These are phyloP conservation scores for Eleusine indica DNA, from an alignment of 176 grass and related monocot species.

Conservation along the genomic window DNA sequence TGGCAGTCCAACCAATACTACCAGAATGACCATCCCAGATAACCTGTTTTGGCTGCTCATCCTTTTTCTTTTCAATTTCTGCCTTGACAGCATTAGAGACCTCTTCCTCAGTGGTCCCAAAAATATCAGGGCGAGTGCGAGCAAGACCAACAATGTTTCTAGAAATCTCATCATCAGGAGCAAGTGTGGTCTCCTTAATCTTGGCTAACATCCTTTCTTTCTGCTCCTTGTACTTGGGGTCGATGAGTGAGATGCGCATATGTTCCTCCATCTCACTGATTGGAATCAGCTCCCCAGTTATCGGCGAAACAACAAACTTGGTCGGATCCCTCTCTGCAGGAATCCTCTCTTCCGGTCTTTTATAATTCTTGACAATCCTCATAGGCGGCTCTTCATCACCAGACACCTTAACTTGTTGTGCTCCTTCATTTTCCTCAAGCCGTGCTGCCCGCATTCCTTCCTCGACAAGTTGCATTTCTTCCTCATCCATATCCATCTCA, in stretches of 20 bases:
- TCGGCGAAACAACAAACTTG: conserved; percentile 91
- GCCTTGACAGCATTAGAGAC: conserved; percentile 96
- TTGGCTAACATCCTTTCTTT: conserved; percentile 98
- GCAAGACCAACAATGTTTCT: conserved; percentile 97
- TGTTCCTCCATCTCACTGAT: conserved; percentile 99
- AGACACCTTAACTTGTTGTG: conserved; percentile 39
- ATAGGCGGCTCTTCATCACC: conserved; percentile 78
- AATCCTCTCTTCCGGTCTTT: conserved; percentile 85
- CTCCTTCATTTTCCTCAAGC: conserved; percentile 61
- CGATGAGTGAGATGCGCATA: conserved; percentile 98
- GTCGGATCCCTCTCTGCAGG: conserved; percentile 73
- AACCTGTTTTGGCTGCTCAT: conserved; percentile 93
- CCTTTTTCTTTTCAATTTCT: conserved; percentile 98
- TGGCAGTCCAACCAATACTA: conserved; percentile 87
- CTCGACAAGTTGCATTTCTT: conserved; percentile 91
- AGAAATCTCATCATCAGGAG: conserved; percentile 92
- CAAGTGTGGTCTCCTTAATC: conserved; percentile 94
- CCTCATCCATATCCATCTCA: conserved; percentile 94
- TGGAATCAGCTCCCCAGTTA: conserved; percentile 90
- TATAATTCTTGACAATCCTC: conserved; percentile 99
- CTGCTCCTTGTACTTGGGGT: conserved; percentile 98
- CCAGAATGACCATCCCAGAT: conserved; percentile 99
- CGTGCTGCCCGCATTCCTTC: conserved; percentile 82
- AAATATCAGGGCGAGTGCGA: conserved; percentile 92
- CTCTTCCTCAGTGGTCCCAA: conserved; percentile 96